phyloP scores from a whole-genome alignment of 2,329 filamentous ascomycete genomes.

The Colletotrichum chrysophilum region DNA sequence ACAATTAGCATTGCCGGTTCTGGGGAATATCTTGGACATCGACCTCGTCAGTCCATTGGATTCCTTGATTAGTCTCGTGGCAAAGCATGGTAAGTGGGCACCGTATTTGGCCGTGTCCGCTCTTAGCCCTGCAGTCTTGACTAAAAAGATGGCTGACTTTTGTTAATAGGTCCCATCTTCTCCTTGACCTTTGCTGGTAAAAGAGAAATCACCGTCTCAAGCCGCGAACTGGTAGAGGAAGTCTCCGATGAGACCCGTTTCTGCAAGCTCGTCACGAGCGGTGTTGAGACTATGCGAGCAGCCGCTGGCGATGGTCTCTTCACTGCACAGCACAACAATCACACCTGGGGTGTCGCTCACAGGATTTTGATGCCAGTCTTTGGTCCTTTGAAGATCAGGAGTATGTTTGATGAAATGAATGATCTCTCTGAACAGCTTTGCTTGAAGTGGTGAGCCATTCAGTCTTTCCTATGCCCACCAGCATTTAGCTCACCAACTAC shows the following conservation, averaged over 20 bases:
- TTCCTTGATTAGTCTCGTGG: neutral
- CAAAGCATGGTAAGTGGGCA: neutral
- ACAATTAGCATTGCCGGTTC: neutral
- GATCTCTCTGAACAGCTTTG: constrained; percentile 57
- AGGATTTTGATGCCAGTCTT: constrained; percentile 71
- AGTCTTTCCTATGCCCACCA: neutral
- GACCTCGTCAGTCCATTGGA: neutral
- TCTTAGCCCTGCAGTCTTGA: neutral
- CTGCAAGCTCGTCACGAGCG: neutral
- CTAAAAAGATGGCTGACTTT: neutral
- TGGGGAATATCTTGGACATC: neutral
- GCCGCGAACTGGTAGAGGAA: neutral
- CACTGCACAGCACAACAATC: neutral
- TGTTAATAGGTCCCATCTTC: neutral
- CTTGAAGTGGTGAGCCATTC: constrained; percentile 55
- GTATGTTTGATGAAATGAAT: constrained; percentile 60
- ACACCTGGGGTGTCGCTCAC: constrained; percentile 57
- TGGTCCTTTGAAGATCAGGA: constrained; percentile 68
- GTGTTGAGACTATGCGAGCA: neutral
- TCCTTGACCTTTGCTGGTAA: neutral
- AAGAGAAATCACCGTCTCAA: neutral
- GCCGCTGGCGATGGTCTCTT: neutral
- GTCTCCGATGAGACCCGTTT: neutral
- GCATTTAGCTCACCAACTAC: neutral
- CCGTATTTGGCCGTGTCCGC: neutral